phyloP scores from a whole-genome alignment of 2,329 filamentous ascomycete species.

The Verticillium zaregamsianum region DNA sequence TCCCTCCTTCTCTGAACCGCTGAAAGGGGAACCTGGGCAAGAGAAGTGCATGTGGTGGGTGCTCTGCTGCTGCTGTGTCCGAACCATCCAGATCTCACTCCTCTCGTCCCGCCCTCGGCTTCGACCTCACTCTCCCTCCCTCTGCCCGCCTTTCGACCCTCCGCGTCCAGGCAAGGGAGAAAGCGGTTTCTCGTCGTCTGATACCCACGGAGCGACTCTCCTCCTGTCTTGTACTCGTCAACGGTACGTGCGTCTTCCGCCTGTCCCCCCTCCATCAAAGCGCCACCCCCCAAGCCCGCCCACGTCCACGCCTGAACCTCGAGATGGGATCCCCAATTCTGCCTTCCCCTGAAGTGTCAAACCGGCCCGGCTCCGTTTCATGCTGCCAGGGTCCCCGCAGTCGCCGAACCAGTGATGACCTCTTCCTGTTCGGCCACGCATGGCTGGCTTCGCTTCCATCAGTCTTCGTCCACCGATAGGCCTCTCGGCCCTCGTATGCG shows the following conservation, averaged over 20 bases:
- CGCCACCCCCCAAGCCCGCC: neutral
- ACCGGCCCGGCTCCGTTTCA: slow-evolving; percentile 14
- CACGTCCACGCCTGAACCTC: neutral
- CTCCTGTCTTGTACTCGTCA: neutral
- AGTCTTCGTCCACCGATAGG: neutral
- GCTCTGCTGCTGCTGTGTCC: neutral
- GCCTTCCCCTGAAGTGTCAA: slow-evolving; percentile 19
- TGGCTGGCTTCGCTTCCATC: neutral
- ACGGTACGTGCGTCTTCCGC: neutral
- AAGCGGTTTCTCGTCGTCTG: neutral
- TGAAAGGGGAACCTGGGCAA: neutral
- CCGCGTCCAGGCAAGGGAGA: neutral
- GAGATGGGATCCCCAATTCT: slow-evolving; percentile 4
- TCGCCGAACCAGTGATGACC: slow-evolving; percentile 1
- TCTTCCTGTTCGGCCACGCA: neutral
- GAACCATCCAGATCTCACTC: neutral
- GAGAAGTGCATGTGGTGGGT: neutral
- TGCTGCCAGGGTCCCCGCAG: slow-evolving; percentile 4
- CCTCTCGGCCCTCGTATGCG: neutral
- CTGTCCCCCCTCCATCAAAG: neutral
- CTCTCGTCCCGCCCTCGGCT: neutral
- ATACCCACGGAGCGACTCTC: neutral
- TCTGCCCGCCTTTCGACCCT: neutral
- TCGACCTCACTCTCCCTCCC: neutral
- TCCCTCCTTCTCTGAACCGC: neutral